Evolutionary conservation across 1,139 yeast species (phyloP), one percentile per base, ranked within the genome.

Genomic region (Insectozyma bohioensis): DNA sequence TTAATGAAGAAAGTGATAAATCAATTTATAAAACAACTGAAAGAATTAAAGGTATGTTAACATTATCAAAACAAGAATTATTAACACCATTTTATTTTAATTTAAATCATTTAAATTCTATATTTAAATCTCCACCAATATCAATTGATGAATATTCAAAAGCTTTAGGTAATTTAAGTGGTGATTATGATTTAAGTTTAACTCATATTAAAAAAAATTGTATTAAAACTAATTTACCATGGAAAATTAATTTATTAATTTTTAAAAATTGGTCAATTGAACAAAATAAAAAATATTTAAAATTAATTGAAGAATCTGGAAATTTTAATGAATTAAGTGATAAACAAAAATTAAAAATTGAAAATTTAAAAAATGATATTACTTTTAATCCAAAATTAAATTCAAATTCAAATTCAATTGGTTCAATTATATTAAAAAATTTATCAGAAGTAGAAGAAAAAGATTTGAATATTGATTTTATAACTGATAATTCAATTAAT

Each of bases 161-260:
- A 12, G 97, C 96, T 0, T 48, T 90, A n/a, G 87, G 96, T 2
- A 85, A 87, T 42, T 69, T 85, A 36, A 97, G 96, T 2, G 7
- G n/a, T 8, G 10, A 19, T 8, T 85, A 78, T 56, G 61, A 74
- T 16, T 85, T 85, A 4, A 86, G 97, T 2, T 68, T 87, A 36
- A 85, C 97, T 0, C 99, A 92, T 58, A 95, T 95, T 6, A 76
- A 79, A 47, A 82, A 88, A 26, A 85, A 94, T 29, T 80, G 92
- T 35, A 65, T 92, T 45, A 92, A 92, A 63, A 92, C 97, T 1
- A 67, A 86, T 51, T 97, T 97, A 0, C 88, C 95, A 5, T 85
- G 86, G 82, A 78, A 72, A 22, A 75, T 75, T 18, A 67, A 90
- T 25, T 81, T 95, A 80, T 78, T 75, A 39, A 66, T 90, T 14